These are phyloP conservation scores for Nadsonia fulvescens DNA, from an alignment of 805 yeast species.

Conservation along the genomic window DNA sequence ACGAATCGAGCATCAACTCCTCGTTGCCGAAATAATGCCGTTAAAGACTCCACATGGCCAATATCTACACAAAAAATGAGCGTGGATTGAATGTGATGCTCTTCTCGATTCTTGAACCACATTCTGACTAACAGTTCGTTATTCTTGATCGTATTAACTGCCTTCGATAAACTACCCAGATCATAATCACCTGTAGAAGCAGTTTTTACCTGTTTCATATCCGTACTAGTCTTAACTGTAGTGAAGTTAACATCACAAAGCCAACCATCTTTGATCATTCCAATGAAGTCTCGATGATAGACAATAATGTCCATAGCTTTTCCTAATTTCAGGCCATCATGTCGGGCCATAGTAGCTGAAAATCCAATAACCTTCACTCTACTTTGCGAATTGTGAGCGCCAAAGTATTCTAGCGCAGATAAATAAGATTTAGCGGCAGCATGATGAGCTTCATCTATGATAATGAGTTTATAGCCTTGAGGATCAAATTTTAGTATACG, in stretches of 20 bases:
- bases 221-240: constrained; percentile 31
- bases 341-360: constrained; percentile 70
- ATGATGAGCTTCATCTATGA: constrained; percentile 89
- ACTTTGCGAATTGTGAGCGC: constrained; percentile 24
- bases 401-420: constrained; percentile 40
- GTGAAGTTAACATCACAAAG: constrained; percentile 53
- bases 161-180: constrained; percentile 29
- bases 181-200: constrained; percentile 34
- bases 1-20: constrained; percentile 60
- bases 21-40: constrained; percentile 30
- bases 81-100: constrained; percentile 34
- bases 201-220: constrained; percentile 22
- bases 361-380: constrained; percentile 56
- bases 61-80: constrained; percentile 65
- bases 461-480: constrained; percentile 44
- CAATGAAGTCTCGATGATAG: constrained; percentile 43
- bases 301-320: constrained; percentile 55
- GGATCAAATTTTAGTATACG: constrained; percentile 41
- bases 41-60: constrained; percentile 39
- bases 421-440: constrained; percentile 57
- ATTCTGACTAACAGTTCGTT: constrained; percentile 39
- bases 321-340: constrained; percentile 47
- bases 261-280: constrained; percentile 53
- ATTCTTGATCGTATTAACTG: constrained; percentile 34
- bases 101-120: constrained; percentile 25